Evolutionary conservation across 768 basidiomycete genomes (phyloP).

Genomic region (Trametes cingulata): DNA sequence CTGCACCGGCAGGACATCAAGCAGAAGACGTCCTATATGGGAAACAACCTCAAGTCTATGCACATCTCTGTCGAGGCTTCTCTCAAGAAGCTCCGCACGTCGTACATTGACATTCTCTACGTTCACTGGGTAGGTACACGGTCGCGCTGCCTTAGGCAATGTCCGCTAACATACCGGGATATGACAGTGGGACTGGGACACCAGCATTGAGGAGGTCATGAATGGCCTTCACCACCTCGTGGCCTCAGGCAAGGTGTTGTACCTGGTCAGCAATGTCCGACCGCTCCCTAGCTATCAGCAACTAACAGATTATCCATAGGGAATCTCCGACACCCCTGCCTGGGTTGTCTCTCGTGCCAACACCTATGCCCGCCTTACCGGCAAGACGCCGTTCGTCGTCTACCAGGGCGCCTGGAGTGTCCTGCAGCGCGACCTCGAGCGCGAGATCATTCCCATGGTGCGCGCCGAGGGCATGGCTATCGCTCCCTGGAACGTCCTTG

Average conservation of each 20-base stretch:
- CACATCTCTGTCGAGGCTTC: no score
- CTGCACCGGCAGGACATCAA: no score
- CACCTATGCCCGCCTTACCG: constrained; percentile 37
- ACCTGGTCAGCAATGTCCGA: background rate
- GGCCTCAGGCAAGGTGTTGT: constrained; percentile 39
- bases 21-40: no score
- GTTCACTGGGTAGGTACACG: constrained; percentile 54
- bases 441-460: constrained; percentile 37
- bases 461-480: constrained; percentile 30
- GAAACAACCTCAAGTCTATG: background rate
- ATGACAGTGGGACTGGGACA: constrained; percentile 41
- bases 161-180: no score
- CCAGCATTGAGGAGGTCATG: constrained; percentile 45
- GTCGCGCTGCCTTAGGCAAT: constrained; percentile 35
- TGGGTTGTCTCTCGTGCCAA: constrained; percentile 36
- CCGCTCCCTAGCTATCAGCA: no score
- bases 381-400: constrained; percentile 39
- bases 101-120: constrained; percentile 35
- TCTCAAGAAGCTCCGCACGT: no score
- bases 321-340: constrained; percentile 31
- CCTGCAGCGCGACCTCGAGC: constrained; percentile 37
- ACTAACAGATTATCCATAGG: background rate
- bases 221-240: constrained; percentile 41
- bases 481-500: constrained; percentile 42
- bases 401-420: constrained; percentile 37